Conservation (phyloP, 2,329 filamentous ascomycete species). For the Penicillium sp. region DNA sequence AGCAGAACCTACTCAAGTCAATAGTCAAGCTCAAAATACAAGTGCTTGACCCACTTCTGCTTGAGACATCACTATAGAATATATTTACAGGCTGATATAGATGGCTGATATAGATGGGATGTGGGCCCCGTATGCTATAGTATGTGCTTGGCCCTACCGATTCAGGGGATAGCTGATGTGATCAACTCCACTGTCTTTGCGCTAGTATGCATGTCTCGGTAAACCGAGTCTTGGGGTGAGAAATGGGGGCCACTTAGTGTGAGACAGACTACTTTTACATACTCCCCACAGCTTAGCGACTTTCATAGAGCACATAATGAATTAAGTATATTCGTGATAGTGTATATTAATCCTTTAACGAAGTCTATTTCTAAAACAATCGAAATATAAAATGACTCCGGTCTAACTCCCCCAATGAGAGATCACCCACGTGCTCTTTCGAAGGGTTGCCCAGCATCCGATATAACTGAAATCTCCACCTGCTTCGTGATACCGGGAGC, state of each 20-base stretch:
- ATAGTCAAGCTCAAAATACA: too few relatives aligned
- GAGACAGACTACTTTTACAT: background rate
- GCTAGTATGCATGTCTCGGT: background rate
- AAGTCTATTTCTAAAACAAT: background rate
- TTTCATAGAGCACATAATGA: background rate
- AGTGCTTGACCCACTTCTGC: too few relatives aligned
- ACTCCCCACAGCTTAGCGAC: background rate
- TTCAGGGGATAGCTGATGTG: too few relatives aligned
- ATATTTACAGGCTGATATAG: too few relatives aligned
- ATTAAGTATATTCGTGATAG: background rate
- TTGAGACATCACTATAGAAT: too few relatives aligned
- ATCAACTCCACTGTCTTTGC: too few relatives aligned
- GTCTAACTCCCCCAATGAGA: background rate
- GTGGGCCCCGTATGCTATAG: too few relatives aligned
- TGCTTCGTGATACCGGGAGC: conserved; percentile 28
- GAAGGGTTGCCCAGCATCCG: background rate
- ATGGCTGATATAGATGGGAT: too few relatives aligned
- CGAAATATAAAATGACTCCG: background rate
- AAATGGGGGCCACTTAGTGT: background rate
- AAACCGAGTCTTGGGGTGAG: background rate
- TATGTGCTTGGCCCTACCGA: too few relatives aligned
- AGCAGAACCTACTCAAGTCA: too few relatives aligned
- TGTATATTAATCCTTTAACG: background rate
- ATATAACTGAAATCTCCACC: conserved; percentile 27
- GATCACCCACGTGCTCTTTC: background rate